Base-by-base conservation (phyloP, 306 rosid species). In the Prinsepia uniflora region DNA sequence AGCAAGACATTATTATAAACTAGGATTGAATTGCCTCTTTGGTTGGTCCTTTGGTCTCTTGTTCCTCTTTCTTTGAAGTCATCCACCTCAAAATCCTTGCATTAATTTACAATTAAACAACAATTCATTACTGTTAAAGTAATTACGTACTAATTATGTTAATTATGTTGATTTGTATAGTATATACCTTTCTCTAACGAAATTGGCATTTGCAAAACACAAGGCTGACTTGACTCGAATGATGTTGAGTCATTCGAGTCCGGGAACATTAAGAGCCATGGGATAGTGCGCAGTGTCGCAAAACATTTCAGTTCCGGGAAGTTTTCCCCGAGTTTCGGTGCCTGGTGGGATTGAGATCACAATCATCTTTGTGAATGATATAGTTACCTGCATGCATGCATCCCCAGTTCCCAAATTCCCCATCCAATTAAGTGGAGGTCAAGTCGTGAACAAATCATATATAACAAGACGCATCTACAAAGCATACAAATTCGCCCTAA, bases 151-250 rank as follows among this genome's bases (percentile, higher is more conserved):
- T 24, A 24, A 24, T 24, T 24, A 24, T 24, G 30, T 24, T 24
- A 24, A 24, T 24, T 24, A 24, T 24, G 30, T 24, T 24, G 30
- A 4, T 55, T 10, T 56, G 8, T 5, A 20, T 12, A 22, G 22
- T n/a, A 24, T 30, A 56, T 50, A 90, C 98, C 94, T 90, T 71
- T 92, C 91, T 69, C 76, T 83, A 18, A 86, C 70, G 76, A 82
- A 86, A 69, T 75, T 90, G 64, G 96, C 96, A 80, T 90, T 92
- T 15, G 98, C 98, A 76, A 92, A 92, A 69, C 98, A 92, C 70
- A 86, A 76, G 19, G 88, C 79, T 67, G 96, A 88, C 64, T 86
- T 92, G 75, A 88, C 67, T 17, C 93, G 87, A 20, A 90, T 46
- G 40, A 92, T 78, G 45, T 86, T 54, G 52, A 84, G n/a, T n/a